A percentile compares a stretch with the other conserved stretches of the same genome.
phyloP scores from a whole-genome alignment of 257 asterid genomes.

The Solanum chiquidenum region DNA sequence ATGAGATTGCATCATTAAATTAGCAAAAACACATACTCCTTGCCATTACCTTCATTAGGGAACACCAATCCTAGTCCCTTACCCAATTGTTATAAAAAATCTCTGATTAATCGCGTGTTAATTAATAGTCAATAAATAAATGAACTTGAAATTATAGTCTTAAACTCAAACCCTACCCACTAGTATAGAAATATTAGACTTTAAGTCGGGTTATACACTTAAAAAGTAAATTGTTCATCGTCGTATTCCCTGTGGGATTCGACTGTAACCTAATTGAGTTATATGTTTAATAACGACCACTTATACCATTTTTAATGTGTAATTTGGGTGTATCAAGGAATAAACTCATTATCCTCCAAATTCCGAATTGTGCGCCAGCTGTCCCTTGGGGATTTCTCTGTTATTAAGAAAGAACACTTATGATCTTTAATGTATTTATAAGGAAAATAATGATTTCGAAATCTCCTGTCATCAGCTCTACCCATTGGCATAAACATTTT shows the following conservation, averaged over 20 bases:
- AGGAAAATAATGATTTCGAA: background rate
- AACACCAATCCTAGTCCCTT: background rate
- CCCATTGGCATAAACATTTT: background rate
- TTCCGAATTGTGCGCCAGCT: background rate
- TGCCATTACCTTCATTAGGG: background rate
- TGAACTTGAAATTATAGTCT: background rate
- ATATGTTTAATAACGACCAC: background rate
- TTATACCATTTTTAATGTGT: background rate
- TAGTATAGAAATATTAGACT: background rate
- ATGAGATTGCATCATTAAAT: background rate
- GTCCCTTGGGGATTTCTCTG: background rate
- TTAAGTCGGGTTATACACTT: background rate
- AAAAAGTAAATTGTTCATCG: background rate
- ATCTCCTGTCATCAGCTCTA: background rate
- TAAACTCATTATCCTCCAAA: background rate
- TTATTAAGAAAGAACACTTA: background rate
- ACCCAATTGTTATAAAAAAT: background rate
- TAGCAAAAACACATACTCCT: background rate
- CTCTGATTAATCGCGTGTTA: background rate
- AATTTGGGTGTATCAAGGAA: background rate
- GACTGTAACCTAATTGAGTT: background rate
- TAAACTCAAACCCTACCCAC: background rate
- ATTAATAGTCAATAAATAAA: background rate
- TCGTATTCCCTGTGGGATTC: background rate
- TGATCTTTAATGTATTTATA: background rate